These are phyloP conservation scores for Boletus sp. DNA, from an alignment of 768 basidiomycete genomes.

Conservation along the genomic window DNA sequence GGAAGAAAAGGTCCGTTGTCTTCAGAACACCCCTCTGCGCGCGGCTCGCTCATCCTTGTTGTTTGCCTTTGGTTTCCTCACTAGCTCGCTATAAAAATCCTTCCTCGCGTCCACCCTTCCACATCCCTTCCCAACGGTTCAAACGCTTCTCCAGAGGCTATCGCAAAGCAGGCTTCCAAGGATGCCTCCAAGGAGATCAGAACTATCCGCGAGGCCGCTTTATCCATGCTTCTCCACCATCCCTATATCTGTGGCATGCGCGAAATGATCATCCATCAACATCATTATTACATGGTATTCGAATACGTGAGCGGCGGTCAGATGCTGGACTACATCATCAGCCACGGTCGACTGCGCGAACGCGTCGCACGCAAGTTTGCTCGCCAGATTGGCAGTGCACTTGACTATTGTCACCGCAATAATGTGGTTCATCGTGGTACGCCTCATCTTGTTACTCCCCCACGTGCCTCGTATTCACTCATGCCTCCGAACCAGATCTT, in stretches of 20 bases:
- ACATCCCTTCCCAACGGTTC: conserved; percentile 47
- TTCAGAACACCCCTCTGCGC: background rate
- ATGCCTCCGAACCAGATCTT: conserved; percentile 54
- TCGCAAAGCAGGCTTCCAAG: conserved; percentile 77
- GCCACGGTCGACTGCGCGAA: conserved; percentile 92
- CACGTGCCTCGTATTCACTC: conserved; percentile 7
- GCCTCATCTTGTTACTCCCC: conserved; percentile 12
- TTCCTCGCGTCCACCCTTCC: conserved; percentile 77
- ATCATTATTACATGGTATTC: conserved; percentile 99
- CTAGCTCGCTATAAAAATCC: conserved; percentile 98
- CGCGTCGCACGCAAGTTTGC: conserved; percentile 97
- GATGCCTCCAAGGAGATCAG: conserved; percentile 96
- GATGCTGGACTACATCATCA: conserved; percentile 99
- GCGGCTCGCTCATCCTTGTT: conserved; percentile 7
- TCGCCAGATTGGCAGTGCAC: conserved; percentile 91
- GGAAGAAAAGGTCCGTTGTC: conserved; percentile 79
- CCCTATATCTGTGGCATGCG: conserved; percentile 99
- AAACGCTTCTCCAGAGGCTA: conserved; percentile 48
- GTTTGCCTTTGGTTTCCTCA: background rate
- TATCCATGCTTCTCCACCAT: conserved; percentile 94
- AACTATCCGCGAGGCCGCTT: conserved; percentile 91
- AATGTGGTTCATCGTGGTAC: conserved; percentile 93
- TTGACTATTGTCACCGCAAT: conserved; percentile 96
- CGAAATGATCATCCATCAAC: conserved; percentile 95
- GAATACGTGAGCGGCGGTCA: conserved; percentile 99